Evolutionary conservation across 2,329 filamentous ascomycete genomes (phyloP).

Genomic region (Fusarium luffae): DNA sequence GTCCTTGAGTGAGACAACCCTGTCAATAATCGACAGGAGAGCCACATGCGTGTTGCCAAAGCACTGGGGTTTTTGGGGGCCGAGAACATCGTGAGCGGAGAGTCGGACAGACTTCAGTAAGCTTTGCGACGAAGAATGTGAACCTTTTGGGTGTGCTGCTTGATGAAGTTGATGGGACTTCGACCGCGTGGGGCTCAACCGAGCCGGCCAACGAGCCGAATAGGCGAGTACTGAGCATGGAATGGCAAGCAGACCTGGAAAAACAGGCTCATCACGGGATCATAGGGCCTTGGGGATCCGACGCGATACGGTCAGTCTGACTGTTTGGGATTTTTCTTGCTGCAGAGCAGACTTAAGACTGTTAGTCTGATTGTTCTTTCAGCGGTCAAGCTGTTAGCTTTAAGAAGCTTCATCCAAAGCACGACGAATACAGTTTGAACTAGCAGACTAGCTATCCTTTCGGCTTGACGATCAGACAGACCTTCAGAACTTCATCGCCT

Average conservation of each 20-base stretch:
- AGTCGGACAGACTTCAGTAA: not conserved
- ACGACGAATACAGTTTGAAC: not conserved
- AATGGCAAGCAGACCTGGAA: not conserved
- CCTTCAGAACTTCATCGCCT: slow-evolving; percentile 4
- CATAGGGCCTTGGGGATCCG: not conserved
- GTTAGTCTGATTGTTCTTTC: not conserved
- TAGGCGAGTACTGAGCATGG: not conserved
- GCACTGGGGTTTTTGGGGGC: slow-evolving; percentile 38
- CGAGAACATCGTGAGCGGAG: slow-evolving; percentile 30
- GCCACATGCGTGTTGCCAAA: slow-evolving; percentile 24
- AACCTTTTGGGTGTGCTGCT: not conserved
- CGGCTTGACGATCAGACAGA: not conserved
- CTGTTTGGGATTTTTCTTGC: not conserved
- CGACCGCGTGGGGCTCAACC: not conserved
- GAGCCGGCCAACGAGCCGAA: not conserved
- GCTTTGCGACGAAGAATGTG: slow-evolving; percentile 2
- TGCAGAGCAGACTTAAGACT: not conserved
- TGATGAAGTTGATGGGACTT: slow-evolving; percentile 3
- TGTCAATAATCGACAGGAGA: slow-evolving; percentile 24
- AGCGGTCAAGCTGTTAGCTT: not conserved
- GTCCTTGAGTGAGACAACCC: slow-evolving; percentile 11
- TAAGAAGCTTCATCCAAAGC: not conserved
- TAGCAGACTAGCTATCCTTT: not conserved
- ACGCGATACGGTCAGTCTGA: not conserved
- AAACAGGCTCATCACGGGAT: not conserved